These are phyloP conservation scores for Linanthus parryae DNA, from an alignment of 148 eudicot species.

Conservation along the genomic window DNA sequence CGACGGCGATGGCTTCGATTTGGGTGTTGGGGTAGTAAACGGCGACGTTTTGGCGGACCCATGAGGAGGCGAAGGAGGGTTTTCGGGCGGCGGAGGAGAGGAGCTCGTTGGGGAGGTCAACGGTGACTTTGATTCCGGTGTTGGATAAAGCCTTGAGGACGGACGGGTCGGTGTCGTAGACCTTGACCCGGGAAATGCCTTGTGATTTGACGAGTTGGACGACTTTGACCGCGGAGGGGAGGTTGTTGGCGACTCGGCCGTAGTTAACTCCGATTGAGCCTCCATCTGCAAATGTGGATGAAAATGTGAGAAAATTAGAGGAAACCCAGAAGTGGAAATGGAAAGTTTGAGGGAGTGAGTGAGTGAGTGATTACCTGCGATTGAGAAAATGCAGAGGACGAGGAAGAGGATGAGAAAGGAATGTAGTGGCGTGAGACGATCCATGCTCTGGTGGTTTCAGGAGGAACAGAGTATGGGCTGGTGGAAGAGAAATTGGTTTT, in stretches of 20 bases:
- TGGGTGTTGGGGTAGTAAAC: constrained; percentile 52
- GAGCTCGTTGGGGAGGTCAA: constrained; percentile 75
- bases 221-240: constrained; percentile 67
- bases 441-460: constrained; percentile 9
- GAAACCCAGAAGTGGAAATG: neutral
- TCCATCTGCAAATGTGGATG: constrained; percentile 34
- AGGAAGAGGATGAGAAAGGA: constrained; percentile 12
- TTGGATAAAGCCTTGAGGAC: constrained; percentile 59
- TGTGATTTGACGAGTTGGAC: constrained; percentile 52
- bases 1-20: constrained; percentile 82
- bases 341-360: neutral
- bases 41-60: constrained; percentile 61
- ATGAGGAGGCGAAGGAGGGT: constrained; percentile 41
- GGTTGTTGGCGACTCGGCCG: constrained; percentile 78
- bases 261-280: constrained; percentile 82
- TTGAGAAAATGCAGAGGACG: constrained; percentile 13
- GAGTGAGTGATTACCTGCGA: constrained; percentile 15
- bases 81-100: constrained; percentile 50
- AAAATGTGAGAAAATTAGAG: neutral
- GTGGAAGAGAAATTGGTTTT: neutral
- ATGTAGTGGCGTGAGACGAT: neutral
- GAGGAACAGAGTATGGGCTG: constrained; percentile 2
- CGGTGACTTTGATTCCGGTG: constrained; percentile 54
- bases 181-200: constrained; percentile 51
- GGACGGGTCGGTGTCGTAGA: constrained; percentile 77